Percentiles rank a stretch among this genome's conserved stretches.
phyloP scores from a whole-genome alignment of 306 rosid species.

The Cicer chorassanicum region DNA sequence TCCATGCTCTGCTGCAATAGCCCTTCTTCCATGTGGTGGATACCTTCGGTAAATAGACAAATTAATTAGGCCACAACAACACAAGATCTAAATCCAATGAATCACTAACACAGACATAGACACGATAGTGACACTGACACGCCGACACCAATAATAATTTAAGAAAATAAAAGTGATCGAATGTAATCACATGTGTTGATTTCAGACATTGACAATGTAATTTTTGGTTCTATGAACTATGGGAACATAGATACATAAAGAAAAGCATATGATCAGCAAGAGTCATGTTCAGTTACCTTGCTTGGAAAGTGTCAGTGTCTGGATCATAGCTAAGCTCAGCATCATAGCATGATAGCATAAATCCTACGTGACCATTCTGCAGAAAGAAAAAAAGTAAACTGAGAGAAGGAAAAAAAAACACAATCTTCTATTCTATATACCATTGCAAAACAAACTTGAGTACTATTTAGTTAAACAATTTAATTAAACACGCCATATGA shows the following conservation, averaged over 20 bases:
- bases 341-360: constrained; percentile 95
- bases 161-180: no score
- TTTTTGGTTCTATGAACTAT: neutral
- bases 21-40: constrained; percentile 93
- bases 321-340: constrained; percentile 89
- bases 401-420: constrained; percentile 7
- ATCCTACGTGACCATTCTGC: constrained; percentile 97
- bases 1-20: constrained; percentile 65
- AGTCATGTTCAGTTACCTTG: constrained; percentile 65
- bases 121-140: no score
- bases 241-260: neutral
- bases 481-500: no score
- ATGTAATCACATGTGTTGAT: no score
- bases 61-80: constrained; percentile 38
- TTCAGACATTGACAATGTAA: neutral
- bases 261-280: constrained; percentile 25
- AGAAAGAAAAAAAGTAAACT: constrained; percentile 33
- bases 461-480: no score
- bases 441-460: neutral
- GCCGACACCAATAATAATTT: no score
- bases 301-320: constrained; percentile 81
- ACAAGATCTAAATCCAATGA: constrained; percentile 38
- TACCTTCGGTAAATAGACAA: constrained; percentile 60
- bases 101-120: no score
- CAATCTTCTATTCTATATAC: neutral